A percentile compares a stretch with the other conserved stretches of the same genome.
phyloP scores from a whole-genome alignment of 2,329 filamentous ascomycete species.

The Rhinocladiella mackenziei region DNA sequence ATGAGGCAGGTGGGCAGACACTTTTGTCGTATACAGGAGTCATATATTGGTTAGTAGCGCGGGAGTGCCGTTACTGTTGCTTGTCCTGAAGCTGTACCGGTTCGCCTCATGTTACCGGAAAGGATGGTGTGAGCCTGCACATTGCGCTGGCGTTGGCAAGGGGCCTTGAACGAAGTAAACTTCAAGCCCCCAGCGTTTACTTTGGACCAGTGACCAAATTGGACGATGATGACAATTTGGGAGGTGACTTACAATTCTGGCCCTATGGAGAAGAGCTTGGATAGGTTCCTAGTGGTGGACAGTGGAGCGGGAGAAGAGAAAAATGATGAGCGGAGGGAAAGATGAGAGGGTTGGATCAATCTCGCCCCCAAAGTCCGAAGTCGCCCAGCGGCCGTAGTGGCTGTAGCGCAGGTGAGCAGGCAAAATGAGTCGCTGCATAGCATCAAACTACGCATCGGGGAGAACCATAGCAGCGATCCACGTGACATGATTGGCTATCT shows the following conservation, averaged over 20 bases:
- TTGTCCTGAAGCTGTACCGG: too few relatives aligned
- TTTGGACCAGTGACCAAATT: not conserved
- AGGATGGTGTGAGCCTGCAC: too few relatives aligned
- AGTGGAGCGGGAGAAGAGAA: not conserved
- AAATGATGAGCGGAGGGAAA: not conserved
- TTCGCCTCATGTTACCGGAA: too few relatives aligned
- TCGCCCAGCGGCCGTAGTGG: not conserved
- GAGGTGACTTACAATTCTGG: conserved; percentile 3
- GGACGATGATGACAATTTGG: too few relatives aligned
- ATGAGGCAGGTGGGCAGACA: not conserved
- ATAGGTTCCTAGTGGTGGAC: conserved; percentile 4
- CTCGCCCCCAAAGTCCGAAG: conserved; percentile 6
- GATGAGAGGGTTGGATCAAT: not conserved
- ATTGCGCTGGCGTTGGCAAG: too few relatives aligned
- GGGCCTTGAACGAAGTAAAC: too few relatives aligned
- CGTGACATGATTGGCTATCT: not conserved
- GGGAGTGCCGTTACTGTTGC: too few relatives aligned
- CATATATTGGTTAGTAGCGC: too few relatives aligned
- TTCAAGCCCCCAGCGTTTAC: too few relatives aligned
- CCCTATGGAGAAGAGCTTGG: conserved; percentile 3
- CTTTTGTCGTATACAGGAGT: not conserved
- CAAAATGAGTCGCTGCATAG: too few relatives aligned
- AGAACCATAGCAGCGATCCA: too few relatives aligned
- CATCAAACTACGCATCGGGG: too few relatives aligned
- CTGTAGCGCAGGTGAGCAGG: not conserved